Evolutionary conservation across 306 rosid genomes (phyloP).

Genomic region (Myrica gale): DNA sequence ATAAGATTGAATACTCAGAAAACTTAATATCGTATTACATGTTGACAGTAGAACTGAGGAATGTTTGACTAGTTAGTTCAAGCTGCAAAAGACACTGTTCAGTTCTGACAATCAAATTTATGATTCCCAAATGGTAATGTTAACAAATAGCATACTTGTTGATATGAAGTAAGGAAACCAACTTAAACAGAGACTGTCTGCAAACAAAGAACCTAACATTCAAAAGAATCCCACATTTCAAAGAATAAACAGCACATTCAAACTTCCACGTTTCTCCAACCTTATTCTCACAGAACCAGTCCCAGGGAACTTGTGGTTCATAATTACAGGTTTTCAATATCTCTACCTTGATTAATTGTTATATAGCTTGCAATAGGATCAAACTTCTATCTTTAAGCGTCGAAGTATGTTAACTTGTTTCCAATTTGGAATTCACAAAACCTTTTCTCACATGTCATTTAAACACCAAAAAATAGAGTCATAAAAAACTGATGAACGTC

Average conservation of each 20-base stretch:
- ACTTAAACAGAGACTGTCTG: background rate
- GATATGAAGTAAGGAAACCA: background rate
- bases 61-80: slow-evolving; percentile 15
- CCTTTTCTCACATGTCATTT: background rate
- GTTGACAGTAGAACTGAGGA: background rate
- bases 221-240: background rate
- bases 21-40: background rate
- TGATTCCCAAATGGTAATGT: background rate
- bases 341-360: too few species aligned
- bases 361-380: background rate
- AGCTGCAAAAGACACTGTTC: background rate
- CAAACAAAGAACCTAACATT: background rate
- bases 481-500: background rate
- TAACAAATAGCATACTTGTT: background rate
- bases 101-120: background rate
- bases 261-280: too few species aligned
- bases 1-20: slow-evolving; percentile 14
- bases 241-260: background rate
- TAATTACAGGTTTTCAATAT: too few species aligned
- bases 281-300: too few species aligned
- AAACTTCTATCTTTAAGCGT: background rate
- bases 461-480: background rate
- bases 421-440: too few species aligned
- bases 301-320: too few species aligned
- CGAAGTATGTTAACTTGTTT: too few species aligned